Percentiles rank a stretch among this genome's conserved stretches.
phyloP scores from a whole-genome alignment of 176 grass and related monocot genomes.

The Urochloa ruziziensis region DNA sequence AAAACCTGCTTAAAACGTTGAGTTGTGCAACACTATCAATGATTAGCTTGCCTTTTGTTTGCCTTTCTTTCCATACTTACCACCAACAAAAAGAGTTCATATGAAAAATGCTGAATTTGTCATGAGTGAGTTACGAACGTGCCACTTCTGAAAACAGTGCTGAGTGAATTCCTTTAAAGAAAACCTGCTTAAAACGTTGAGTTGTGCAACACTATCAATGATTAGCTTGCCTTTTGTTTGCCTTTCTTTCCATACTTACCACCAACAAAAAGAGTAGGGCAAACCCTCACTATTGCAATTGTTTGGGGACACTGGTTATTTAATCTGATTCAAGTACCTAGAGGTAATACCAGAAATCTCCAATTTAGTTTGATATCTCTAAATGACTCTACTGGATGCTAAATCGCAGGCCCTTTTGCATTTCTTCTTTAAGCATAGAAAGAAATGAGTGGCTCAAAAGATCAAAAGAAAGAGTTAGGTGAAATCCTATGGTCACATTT shows the following conservation, averaged over 20 bases:
- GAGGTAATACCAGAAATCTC: neutral
- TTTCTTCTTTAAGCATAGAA: neutral
- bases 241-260: neutral
- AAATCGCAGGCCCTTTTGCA: neutral
- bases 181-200: neutral
- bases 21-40: too few relatives aligned
- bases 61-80: neutral
- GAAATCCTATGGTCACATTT: neutral
- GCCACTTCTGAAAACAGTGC: neutral
- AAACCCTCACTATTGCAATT: neutral
- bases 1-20: neutral
- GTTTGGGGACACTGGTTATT: neutral
- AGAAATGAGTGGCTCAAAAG: conserved; percentile 21
- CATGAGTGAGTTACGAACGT: neutral
- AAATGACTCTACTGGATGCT: neutral
- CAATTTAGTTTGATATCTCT: neutral
- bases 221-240: neutral
- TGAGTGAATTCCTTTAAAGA: neutral
- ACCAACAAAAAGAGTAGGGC: neutral
- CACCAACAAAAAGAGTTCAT: neutral
- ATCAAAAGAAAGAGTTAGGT: conserved; percentile 34
- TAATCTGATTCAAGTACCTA: neutral
- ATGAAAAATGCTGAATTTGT: too few relatives aligned
- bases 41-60: neutral
- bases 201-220: neutral